These are phyloP conservation scores for Microdochium paspali DNA, from an alignment of 2,329 filamentous ascomycete species.

Conservation along the genomic window DNA sequence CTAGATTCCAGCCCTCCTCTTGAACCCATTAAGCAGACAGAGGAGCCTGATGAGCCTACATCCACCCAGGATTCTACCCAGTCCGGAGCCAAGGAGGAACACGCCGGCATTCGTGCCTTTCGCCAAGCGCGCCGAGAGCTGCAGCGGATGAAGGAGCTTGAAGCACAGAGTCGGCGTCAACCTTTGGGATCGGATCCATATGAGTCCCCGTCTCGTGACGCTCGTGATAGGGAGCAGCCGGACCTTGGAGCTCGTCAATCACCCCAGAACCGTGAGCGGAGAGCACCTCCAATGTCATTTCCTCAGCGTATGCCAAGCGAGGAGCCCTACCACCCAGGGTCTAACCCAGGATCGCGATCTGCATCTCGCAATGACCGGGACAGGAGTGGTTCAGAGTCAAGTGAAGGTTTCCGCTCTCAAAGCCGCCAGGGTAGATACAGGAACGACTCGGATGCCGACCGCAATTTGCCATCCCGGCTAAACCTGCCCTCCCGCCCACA, in stretches of 20 bases:
- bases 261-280: constrained; percentile 33
- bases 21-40: constrained; percentile 6
- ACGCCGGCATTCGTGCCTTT: constrained; percentile 46
- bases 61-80: constrained; percentile 8
- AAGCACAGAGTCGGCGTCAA: constrained; percentile 33
- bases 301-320: constrained; percentile 33
- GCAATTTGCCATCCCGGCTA: constrained; percentile 26
- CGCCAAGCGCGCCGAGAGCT: constrained; percentile 47
- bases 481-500: no score
- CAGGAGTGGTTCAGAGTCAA: constrained; percentile 46
- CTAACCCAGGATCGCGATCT: constrained; percentile 13
- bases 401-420: constrained; percentile 29
- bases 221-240: constrained; percentile 6
- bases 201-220: constrained; percentile 7
- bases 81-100: constrained; percentile 16
- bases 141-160: constrained; percentile 44
- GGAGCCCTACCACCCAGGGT: constrained; percentile 23
- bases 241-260: constrained; percentile 19
- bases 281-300: constrained; percentile 33
- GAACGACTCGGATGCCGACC: constrained; percentile 26
- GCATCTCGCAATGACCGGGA: constrained; percentile 30
- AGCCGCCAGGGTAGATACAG: constrained; percentile 29
- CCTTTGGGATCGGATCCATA: constrained; percentile 11
- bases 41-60: not conserved
- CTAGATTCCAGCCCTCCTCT: constrained; percentile 11